Conservation (phyloP, 495 filamentous ascomycete genomes). For the Aspergillus olivimuriae region DNA sequence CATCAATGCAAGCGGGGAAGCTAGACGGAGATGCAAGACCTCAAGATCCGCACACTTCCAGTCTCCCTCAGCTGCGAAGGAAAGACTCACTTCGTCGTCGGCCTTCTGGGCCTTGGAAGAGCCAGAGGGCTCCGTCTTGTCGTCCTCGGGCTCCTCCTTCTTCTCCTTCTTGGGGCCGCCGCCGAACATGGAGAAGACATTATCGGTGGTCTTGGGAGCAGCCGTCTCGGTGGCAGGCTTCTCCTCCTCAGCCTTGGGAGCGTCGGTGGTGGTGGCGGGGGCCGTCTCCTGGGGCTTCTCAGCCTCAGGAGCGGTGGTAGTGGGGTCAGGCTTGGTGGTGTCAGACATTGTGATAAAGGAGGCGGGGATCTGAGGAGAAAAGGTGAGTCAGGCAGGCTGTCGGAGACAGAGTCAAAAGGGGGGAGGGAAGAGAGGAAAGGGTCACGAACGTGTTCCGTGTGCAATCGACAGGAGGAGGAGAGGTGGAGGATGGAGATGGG, state of each 20-base stretch:
- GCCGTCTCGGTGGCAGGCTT: conserved; percentile 20
- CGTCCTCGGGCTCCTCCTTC: conserved; percentile 77
- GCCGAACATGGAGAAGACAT: conserved; percentile 96
- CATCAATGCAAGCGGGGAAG: too few relatives aligned
- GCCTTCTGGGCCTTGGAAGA: conserved; percentile 75
- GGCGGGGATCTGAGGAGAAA: conserved; percentile 5
- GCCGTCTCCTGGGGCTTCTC: conserved; percentile 33
- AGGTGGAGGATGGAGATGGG: conserved; percentile 5
- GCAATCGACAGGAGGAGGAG: conserved; percentile 15
- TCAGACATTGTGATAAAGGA: conserved; percentile 37
- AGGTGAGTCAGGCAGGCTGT: not conserved
- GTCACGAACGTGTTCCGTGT: not conserved
- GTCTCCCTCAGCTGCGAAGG: too few relatives aligned
- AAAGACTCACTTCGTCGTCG: conserved; percentile 42
- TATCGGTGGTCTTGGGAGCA: conserved; percentile 54
- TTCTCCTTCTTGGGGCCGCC: conserved; percentile 76
- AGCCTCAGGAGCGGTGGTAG: conserved; percentile 38
- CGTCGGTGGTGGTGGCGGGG: conserved; percentile 23
- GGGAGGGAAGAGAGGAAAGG: not conserved
- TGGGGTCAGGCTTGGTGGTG: conserved; percentile 43
- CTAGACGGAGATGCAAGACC: too few relatives aligned
- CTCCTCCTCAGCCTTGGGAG: conserved; percentile 23
- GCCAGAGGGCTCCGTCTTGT: conserved; percentile 72
- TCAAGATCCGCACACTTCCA: too few relatives aligned
- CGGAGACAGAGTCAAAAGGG: not conserved